These are phyloP conservation scores for Parathielavia hyrcaniae DNA, from an alignment of 495 filamentous ascomycete genomes.

Conservation along the genomic window DNA sequence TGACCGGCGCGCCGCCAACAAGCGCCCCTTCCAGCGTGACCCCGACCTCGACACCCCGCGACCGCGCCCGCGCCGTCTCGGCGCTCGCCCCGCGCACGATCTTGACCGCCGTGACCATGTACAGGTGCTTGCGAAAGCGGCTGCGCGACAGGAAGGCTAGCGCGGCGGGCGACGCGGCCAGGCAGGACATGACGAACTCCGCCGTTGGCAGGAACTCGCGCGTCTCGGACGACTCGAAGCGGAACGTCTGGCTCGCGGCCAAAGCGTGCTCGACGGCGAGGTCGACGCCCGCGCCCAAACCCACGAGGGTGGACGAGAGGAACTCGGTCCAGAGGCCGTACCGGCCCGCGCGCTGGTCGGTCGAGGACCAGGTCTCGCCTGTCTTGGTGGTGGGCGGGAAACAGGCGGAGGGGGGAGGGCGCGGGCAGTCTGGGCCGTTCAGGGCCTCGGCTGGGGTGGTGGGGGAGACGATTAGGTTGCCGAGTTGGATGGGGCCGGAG, in stretches of 20 bases:
- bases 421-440: background rate
- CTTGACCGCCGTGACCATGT: background rate
- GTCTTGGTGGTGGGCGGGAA: background rate
- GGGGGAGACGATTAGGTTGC: conserved; percentile 4
- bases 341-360: no score
- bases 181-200: background rate
- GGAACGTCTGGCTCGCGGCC: background rate
- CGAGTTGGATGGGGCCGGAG: background rate
- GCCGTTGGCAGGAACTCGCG: background rate
- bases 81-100: background rate
- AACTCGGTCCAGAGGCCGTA: background rate
- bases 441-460: no score
- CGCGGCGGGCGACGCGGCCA: no score
- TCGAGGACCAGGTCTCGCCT: background rate
- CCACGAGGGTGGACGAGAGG: background rate
- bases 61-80: background rate
- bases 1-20: background rate
- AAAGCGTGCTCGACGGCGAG: background rate
- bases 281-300: no score
- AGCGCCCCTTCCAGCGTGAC: background rate
- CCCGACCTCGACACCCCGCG: background rate
- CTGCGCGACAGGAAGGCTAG: background rate
- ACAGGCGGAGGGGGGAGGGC: background rate
- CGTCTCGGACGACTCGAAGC: background rate
- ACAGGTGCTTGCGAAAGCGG: background rate